Evolutionary conservation across 108 stramenopile genomes (phyloP).

Genomic region (Nitzschia palea): DNA sequence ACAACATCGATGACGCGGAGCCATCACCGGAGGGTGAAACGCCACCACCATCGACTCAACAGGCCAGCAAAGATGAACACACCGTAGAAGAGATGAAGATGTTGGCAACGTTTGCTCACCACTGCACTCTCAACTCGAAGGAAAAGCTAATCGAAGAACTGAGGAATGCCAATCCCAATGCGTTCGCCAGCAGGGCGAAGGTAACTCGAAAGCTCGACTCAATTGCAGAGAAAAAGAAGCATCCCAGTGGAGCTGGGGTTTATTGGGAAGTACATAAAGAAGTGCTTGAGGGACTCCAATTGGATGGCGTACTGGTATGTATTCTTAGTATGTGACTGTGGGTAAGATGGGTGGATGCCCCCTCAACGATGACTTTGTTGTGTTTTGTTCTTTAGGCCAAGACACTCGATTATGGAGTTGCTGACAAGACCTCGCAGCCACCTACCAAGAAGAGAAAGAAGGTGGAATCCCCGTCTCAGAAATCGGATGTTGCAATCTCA

Average conservation of each 20-base stretch:
- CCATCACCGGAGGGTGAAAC: background rate
- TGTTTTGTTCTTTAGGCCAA: background rate
- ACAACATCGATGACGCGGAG: constrained; percentile 27
- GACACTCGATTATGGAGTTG: background rate
- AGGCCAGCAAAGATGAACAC: constrained; percentile 28
- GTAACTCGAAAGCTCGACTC: constrained; percentile 74
- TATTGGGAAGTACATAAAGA: constrained; percentile 80
- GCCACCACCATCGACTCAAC: constrained; percentile 8
- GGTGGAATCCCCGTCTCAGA: background rate
- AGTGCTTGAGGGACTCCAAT: constrained; percentile 48
- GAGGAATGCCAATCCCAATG: constrained; percentile 40
- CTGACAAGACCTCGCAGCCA: background rate
- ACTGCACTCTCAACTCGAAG: constrained; percentile 64
- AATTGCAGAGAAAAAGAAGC: constrained; percentile 68
- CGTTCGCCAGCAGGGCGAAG: constrained; percentile 65
- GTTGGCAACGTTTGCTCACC: constrained; percentile 69
- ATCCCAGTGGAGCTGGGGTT: constrained; percentile 46
- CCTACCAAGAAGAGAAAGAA: constrained; percentile 20
- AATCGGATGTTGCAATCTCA: too few species aligned
- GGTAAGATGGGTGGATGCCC: too few species aligned
- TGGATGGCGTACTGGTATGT: constrained; percentile 42
- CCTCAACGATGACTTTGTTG: background rate
- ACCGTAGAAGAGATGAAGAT: constrained; percentile 48
- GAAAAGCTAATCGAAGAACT: constrained; percentile 78
- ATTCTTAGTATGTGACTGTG: background rate